Evolutionary conservation across 2,329 filamentous ascomycete genomes (phyloP).

Genomic region (Fusarium concolor): DNA sequence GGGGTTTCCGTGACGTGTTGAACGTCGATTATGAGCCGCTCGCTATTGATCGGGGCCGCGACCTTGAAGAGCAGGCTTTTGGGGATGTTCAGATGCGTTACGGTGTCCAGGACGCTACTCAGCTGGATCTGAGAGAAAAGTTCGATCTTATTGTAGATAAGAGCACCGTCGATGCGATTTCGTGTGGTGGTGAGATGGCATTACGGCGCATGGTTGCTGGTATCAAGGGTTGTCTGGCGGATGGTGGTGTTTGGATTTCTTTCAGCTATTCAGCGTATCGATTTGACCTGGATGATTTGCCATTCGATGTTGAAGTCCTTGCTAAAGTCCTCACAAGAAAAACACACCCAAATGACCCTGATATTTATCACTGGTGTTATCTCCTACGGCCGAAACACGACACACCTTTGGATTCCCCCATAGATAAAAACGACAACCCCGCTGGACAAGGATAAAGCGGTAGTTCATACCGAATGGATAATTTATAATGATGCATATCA

Average conservation of each 20-base stretch:
- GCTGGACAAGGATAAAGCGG: conserved; percentile 17
- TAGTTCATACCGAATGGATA: not conserved
- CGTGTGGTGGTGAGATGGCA: conserved; percentile 56
- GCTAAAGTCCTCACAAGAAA: conserved; percentile 58
- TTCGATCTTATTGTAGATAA: conserved; percentile 63
- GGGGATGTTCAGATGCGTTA: conserved; percentile 59
- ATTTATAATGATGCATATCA: not conserved
- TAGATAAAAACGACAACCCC: conserved; percentile 6
- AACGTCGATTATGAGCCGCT: conserved; percentile 64
- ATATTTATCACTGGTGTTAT: conserved; percentile 61
- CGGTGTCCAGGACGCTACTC: conserved; percentile 59
- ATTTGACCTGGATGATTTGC: conserved; percentile 53
- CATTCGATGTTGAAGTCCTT: conserved; percentile 57
- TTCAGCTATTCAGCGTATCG: conserved; percentile 59
- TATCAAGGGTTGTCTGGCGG: conserved; percentile 51
- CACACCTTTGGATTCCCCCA: conserved; percentile 9
- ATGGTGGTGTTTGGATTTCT: conserved; percentile 59
- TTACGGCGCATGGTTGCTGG: conserved; percentile 54
- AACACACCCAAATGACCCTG: conserved; percentile 56
- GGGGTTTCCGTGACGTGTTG: conserved; percentile 57
- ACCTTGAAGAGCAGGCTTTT: conserved; percentile 56
- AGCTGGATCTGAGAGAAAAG: conserved; percentile 43
- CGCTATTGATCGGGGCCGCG: conserved; percentile 57
- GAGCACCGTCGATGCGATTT: conserved; percentile 61
- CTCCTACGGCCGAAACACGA: conserved; percentile 51